These are phyloP conservation scores for Metschnikowia reukaufii DNA, from an alignment of 805 yeast genomes.

Conservation along the genomic window DNA sequence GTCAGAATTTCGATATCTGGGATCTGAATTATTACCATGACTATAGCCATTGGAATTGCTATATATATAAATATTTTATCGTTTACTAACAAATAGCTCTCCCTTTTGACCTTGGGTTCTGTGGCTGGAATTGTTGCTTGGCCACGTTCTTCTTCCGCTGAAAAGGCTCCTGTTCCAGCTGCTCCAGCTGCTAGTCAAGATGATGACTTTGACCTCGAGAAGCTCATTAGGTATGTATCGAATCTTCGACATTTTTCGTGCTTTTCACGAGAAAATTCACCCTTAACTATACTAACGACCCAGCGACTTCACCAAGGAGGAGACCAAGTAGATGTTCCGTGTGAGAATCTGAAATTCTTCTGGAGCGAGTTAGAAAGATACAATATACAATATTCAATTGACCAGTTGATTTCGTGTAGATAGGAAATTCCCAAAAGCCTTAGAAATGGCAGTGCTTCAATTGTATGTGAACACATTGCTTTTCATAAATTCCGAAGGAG, in stretches of 20 bases:
- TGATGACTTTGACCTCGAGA: constrained; percentile 46
- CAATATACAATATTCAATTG: neutral
- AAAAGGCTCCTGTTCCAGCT: constrained; percentile 24
- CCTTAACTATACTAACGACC: neutral
- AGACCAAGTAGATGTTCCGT: constrained; percentile 28
- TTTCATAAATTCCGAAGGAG: too few species aligned
- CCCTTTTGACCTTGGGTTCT: constrained; percentile 41
- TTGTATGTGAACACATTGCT: too few species aligned
- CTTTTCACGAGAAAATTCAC: neutral
- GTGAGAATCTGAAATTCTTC: neutral
- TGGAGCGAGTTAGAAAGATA: neutral
- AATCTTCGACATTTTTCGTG: neutral
- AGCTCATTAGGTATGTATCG: constrained; percentile 41
- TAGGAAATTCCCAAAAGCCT: too few species aligned
- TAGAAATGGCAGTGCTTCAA: too few species aligned
- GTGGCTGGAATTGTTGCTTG: constrained; percentile 39
- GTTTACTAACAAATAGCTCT: constrained; percentile 32
- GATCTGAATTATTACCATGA: too few species aligned
- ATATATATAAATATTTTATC: too few species aligned
- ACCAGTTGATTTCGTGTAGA: neutral
- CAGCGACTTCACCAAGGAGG: constrained; percentile 45
- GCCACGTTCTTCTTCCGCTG: constrained; percentile 33
- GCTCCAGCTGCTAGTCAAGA: constrained; percentile 29
- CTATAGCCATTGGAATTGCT: too few species aligned
- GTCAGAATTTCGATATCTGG: neutral